Percentiles rank a stretch among this genome's conserved stretches.
Evolutionary conservation across 805 yeast genomes (phyloP).

Genomic region (Candida saitoana): DNA sequence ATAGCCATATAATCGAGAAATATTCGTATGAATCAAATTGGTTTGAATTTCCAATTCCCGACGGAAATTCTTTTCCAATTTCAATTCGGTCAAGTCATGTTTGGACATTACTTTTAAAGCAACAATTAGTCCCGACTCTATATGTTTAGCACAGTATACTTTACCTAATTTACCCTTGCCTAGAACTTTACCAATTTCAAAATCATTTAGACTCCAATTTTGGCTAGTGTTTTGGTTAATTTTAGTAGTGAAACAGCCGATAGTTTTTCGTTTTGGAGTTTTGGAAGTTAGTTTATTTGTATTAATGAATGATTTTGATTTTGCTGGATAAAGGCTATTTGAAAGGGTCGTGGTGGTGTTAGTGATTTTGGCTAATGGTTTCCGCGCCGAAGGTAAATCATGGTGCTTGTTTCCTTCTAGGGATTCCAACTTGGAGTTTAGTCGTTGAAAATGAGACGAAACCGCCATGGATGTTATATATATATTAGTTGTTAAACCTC

Average conservation of each 20-base stretch:
- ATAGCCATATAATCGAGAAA: conserved; percentile 78
- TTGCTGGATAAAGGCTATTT: no score
- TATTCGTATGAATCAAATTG: conserved; percentile 69
- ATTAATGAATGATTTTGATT: conserved; percentile 6
- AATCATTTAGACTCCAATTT: conserved; percentile 47
- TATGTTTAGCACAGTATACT: conserved; percentile 85
- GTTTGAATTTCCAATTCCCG: conserved; percentile 92
- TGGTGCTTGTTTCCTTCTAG: not conserved
- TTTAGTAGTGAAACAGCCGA: not conserved
- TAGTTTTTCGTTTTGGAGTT: conserved; percentile 4
- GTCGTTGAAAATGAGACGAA: conserved; percentile 3
- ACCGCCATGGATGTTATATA: not conserved
- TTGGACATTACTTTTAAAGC: conserved; percentile 92
- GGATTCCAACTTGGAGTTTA: conserved; percentile 1
- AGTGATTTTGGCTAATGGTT: not conserved
- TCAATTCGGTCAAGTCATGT: conserved; percentile 66
- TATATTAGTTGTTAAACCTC: not conserved
- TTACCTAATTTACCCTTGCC: conserved; percentile 94
- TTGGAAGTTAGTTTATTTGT: not conserved
- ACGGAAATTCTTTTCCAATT: conserved; percentile 79
- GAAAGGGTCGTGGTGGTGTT: not conserved
- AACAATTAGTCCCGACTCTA: conserved; percentile 69
- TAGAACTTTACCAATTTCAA: conserved; percentile 80
- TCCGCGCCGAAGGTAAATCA: not conserved
- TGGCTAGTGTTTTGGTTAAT: not conserved